Evolutionary conservation across 2,329 filamentous ascomycete genomes (phyloP), one percentile per base, ranked within the genome.

Genomic region (Stachybotrys elegans): DNA sequence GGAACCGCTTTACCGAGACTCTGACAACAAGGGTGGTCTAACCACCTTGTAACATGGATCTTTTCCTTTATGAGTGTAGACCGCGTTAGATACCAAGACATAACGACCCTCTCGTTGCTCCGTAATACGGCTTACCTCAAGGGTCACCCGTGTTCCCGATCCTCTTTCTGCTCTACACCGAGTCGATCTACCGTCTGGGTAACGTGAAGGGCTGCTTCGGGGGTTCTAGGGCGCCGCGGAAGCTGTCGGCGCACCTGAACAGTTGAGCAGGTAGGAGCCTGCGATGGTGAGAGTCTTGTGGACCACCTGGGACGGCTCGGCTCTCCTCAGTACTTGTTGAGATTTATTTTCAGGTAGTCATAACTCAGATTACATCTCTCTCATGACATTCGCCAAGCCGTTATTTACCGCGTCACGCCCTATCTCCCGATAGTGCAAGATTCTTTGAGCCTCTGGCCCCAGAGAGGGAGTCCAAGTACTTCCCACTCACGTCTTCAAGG

Each of bases 1-100:
- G 42, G 6, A 54, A 54, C 37, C 43, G 49, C n/a, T 47, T 55
- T 3, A n/a, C 47, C 46, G 6, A 25, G 49, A 20, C 42, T 57
- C 1, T 16, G 38, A 6, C 17, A 51, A 41, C 38, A 57, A 44
- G 49, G 46, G 9, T 54, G 31, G 49, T 49, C 47, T 2, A 22
- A 43, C 2, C 20, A 47, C 35, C 42, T 54, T 3, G 40, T 36
- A 11, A n/a, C 38, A 34, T 54, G 27, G 45, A 44, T 41, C 13
- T 25, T 37, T 6, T 52, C 45, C 7, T 56, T 52, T 17, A 51
- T 54, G 25, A 22, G 22, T 5, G 31, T 25, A n/a, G 43, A 32
- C 6, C 7, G 32, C 2, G 27, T 53, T 8, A 20, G 37, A 22
- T 45, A 44, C 16, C 22, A 51, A 40, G 39, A 50, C 22, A 36